A percentile compares a stretch with the other conserved stretches of the same genome.
These are phyloP conservation scores for Ascomycota sp. DNA, from an alignment of 2,329 filamentous ascomycete species.

Conservation along the genomic window DNA sequence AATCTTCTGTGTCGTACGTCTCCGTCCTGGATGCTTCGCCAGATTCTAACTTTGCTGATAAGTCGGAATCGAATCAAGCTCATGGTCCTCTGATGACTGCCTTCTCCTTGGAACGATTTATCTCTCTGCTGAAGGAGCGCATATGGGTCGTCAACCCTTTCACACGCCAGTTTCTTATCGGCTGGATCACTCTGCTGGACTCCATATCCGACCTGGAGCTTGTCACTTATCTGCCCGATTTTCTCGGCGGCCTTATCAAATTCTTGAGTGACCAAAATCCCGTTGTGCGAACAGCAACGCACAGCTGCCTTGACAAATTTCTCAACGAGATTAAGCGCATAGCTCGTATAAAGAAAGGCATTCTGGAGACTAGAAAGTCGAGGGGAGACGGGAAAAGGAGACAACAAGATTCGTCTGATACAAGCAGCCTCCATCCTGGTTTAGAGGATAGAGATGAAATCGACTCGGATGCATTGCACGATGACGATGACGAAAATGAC, in stretches of 20 bases:
- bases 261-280: constrained; percentile 81
- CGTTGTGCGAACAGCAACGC: constrained; percentile 89
- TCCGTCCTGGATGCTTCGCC: constrained; percentile 54
- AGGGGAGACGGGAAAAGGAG: constrained; percentile 48
- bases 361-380: constrained; percentile 65
- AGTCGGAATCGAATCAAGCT: constrained; percentile 21
- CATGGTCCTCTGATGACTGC: constrained; percentile 48
- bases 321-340: constrained; percentile 89
- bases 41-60: constrained; percentile 23
- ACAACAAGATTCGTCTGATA: constrained; percentile 48
- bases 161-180: constrained; percentile 83
- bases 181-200: constrained; percentile 86
- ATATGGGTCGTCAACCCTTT: constrained; percentile 92
- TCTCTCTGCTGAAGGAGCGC: constrained; percentile 80
- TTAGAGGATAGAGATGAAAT: constrained; percentile 41
- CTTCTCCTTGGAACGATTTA: constrained; percentile 79
- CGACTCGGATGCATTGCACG: constrained; percentile 34
- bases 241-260: constrained; percentile 71
- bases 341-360: constrained; percentile 74
- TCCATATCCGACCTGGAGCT: constrained; percentile 94
- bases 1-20: constrained; percentile 86
- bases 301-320: constrained; percentile 74
- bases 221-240: constrained; percentile 79
- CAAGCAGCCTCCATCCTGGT: constrained; percentile 35
- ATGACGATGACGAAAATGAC: constrained; percentile 38